Evolutionary conservation across 1,284 basidiomycete genomes (phyloP), one percentile per base, ranked within the genome.

Genomic region (Cutaneotrichosporon arboriforme): DNA sequence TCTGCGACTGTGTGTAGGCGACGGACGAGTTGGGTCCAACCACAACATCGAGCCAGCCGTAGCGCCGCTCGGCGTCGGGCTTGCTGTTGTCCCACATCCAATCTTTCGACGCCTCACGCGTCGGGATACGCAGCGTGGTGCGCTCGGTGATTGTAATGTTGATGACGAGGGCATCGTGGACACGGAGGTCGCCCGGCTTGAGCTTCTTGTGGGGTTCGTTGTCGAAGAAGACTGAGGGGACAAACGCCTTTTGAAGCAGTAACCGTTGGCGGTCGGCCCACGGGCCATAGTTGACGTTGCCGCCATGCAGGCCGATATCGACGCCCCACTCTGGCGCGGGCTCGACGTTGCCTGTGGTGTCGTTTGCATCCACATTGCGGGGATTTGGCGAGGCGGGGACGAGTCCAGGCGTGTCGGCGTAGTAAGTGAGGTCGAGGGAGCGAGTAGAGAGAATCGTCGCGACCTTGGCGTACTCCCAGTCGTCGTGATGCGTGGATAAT

Each of bases 221-320:
- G 65, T 88, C 80, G 54, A 83, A 83, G 73, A 86, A 93, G 1
- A 84, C 80, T 0, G 85, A 77, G 13, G 92, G 92, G 54, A 90
- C 87, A 72, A 96, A 92, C 1, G 81, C 78, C 46, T 80, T 80
- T 67, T 93, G 90, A 21, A 96, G 73, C 49, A 88, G 82, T 15
- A 78, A 81, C 43, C 90, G 79, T 73, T 93, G 91, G 23, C 90
- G 80, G 74, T 97, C 92, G 18, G 90, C 84, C 92, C 92, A 97
- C 4, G 92, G 92, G 0, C 92, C 92, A 67, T 96, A 96, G 33
- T 83, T 82, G 39, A 94, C 62, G 26, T 79, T 73, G 0, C 88
- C 91, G 15, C 84, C 84, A 55, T 83, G 79, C 10, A 94, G 77
- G 17, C 84, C 80, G n/a, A 96, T 61, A 63, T 96, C 88, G 31